phyloP scores from a whole-genome alignment of 192 early-diverging fungal species.

The Backusella australiensis region DNA sequence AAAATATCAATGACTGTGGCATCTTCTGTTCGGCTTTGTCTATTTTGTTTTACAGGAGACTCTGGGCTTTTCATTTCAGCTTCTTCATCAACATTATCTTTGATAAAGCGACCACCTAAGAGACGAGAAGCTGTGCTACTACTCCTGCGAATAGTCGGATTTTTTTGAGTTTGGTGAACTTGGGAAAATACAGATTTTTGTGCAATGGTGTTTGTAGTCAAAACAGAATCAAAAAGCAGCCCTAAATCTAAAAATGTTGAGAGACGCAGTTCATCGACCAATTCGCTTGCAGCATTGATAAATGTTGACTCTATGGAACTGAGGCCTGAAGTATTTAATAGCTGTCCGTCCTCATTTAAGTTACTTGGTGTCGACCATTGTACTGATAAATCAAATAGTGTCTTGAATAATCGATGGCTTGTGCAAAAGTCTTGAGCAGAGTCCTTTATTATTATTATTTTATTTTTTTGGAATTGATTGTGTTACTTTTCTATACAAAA shows the following conservation, averaged over 20 bases:
- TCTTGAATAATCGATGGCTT: constrained; percentile 15
- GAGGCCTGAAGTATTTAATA: not conserved
- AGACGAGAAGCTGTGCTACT: not conserved
- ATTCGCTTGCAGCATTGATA: constrained; percentile 7
- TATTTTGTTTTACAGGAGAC: not conserved
- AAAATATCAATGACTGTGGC: constrained; percentile 14
- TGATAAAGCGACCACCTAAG: not conserved
- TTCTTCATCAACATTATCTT: not conserved
- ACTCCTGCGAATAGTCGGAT: not conserved
- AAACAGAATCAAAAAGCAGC: constrained; percentile 14
- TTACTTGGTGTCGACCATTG: constrained; percentile 14
- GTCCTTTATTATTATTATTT: not conserved
- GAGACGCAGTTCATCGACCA: constrained; percentile 6
- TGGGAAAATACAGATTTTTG: constrained; percentile 8
- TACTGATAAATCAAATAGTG: constrained; percentile 11
- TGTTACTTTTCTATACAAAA: not conserved
- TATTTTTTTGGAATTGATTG: not conserved
- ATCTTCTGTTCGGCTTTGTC: not conserved
- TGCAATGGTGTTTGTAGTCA: constrained; percentile 23
- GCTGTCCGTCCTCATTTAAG: not conserved
- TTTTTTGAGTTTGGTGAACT: not conserved
- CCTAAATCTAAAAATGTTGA: constrained; percentile 14
- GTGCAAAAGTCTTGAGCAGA: constrained; percentile 1
- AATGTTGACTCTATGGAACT: not conserved
- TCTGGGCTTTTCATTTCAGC: not conserved